phyloP scores from a whole-genome alignment of 768 basidiomycete genomes.

The Cytidiella melzeri region DNA sequence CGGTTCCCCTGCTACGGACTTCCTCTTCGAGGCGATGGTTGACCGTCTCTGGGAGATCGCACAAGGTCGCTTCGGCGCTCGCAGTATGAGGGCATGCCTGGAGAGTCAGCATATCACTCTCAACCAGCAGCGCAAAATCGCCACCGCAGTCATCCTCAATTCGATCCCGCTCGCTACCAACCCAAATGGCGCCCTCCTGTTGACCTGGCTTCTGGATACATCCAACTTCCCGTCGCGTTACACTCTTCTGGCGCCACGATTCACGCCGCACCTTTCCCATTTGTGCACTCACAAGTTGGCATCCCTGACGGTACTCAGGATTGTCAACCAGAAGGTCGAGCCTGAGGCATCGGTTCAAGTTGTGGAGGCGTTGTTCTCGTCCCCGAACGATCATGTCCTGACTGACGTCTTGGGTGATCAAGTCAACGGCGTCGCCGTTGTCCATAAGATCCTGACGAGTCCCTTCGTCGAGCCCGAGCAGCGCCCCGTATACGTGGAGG shows the following conservation, averaged over 20 bases:
- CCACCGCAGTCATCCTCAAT: conserved; percentile 91
- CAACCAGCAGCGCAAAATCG: conserved; percentile 92
- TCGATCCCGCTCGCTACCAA: conserved; percentile 97
- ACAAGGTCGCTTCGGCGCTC: conserved; percentile 95
- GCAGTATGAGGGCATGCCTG: conserved; percentile 95
- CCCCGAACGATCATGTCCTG: conserved; percentile 81
- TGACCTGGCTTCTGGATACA: conserved; percentile 96
- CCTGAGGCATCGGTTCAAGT: conserved; percentile 82
- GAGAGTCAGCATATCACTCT: conserved; percentile 84
- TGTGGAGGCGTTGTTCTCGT: conserved; percentile 87
- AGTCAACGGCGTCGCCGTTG: conserved; percentile 90
- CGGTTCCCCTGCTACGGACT: conserved; percentile 83
- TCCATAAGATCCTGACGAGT: conserved; percentile 89
- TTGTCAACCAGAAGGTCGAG: conserved; percentile 95
- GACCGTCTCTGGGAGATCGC: conserved; percentile 99
- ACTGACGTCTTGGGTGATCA: conserved; percentile 95
- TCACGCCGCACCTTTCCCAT: conserved; percentile 94
- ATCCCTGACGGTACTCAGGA: conserved; percentile 88
- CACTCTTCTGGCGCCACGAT: conserved; percentile 88
- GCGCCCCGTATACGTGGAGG: conserved; percentile 69
- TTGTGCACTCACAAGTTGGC: conserved; percentile 98
- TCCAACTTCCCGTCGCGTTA: conserved; percentile 96
- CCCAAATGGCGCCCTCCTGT: conserved; percentile 90
- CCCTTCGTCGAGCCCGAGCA: conserved; percentile 71
- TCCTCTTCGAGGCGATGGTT: conserved; percentile 96